Percentiles rank a stretch among this genome's conserved stretches.
These are phyloP conservation scores for Calocybe cyanea DNA, from an alignment of 768 basidiomycete species.

Conservation along the genomic window DNA sequence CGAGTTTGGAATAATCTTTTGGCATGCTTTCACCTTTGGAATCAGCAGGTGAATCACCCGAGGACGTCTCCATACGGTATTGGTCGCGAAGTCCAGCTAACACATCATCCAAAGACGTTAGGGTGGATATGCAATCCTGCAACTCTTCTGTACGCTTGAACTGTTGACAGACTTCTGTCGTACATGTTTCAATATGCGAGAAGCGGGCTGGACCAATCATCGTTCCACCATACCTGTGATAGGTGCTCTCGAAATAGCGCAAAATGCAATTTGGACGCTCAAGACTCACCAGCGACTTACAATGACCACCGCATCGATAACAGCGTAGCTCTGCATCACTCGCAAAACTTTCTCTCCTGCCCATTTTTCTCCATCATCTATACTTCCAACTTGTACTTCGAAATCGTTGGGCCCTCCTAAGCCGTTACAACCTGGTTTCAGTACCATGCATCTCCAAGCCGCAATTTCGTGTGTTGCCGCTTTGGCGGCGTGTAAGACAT, in stretches of 20 bases:
- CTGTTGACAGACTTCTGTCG: conserved; percentile 65
- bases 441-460: conserved; percentile 77
- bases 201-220: conserved; percentile 76
- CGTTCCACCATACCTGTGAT: conserved; percentile 72
- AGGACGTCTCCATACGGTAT: conserved; percentile 18
- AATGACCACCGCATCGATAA: conserved; percentile 76
- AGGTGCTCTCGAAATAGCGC: neutral
- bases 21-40: neutral
- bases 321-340: conserved; percentile 64
- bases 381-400: conserved; percentile 54
- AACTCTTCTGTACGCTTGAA: conserved; percentile 70
- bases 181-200: conserved; percentile 72
- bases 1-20: conserved; percentile 50
- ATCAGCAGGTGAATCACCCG: conserved; percentile 14
- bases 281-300: conserved; percentile 68
- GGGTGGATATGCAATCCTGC: conserved; percentile 52
- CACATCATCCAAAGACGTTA: conserved; percentile 59
- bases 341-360: conserved; percentile 60
- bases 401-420: conserved; percentile 75
- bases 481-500: conserved; percentile 53
- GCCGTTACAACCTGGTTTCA: conserved; percentile 63
- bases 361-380: conserved; percentile 79
- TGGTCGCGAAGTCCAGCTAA: conserved; percentile 53
- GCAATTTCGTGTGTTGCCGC: conserved; percentile 69
- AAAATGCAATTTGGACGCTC: neutral